phyloP scores from a whole-genome alignment of 2,329 filamentous ascomycete genomes.

The Trichophyton benhamiae region DNA sequence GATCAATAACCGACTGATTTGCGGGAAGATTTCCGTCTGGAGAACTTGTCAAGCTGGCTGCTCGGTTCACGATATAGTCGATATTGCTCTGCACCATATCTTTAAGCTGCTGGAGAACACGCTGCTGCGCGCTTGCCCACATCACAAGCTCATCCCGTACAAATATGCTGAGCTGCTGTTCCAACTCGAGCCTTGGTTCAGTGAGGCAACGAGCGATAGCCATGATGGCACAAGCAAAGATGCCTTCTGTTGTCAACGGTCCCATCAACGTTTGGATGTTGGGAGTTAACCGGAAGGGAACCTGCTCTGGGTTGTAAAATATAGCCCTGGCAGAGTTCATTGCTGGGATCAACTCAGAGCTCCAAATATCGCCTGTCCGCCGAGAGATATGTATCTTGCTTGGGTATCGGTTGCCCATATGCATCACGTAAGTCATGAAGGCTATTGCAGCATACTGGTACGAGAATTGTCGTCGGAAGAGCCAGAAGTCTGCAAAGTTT shows the following conservation, averaged over 20 bases:
- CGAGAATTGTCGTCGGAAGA: conserved; percentile 93
- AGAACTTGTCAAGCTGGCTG: conserved; percentile 66
- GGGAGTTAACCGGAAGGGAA: conserved; percentile 92
- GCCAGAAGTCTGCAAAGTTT: conserved; percentile 88
- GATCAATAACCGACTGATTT: conserved; percentile 92
- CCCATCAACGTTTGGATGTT: conserved; percentile 96
- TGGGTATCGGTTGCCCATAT: conserved; percentile 91
- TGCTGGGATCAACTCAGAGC: conserved; percentile 80
- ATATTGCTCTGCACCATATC: conserved; percentile 77
- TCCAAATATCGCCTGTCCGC: conserved; percentile 86
- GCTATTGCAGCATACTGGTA: conserved; percentile 91
- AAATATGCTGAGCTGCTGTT: conserved; percentile 86
- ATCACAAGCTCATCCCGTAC: conserved; percentile 97
- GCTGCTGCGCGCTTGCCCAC: conserved; percentile 78
- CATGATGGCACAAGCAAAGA: conserved; percentile 92
- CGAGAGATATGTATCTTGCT: conserved; percentile 90
- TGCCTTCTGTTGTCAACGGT: conserved; percentile 86
- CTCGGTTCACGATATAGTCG: conserved; percentile 83
- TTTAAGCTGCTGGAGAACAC: conserved; percentile 51
- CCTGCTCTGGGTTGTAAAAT: conserved; percentile 89
- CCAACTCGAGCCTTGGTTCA: conserved; percentile 69
- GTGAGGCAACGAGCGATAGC: conserved; percentile 88
- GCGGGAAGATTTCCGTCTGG: conserved; percentile 72
- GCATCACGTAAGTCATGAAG: conserved; percentile 97
- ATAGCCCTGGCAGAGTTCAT: conserved; percentile 75